These are phyloP conservation scores for Penicillium olsonii DNA, from an alignment of 2,329 filamentous ascomycete genomes.

Conservation along the genomic window DNA sequence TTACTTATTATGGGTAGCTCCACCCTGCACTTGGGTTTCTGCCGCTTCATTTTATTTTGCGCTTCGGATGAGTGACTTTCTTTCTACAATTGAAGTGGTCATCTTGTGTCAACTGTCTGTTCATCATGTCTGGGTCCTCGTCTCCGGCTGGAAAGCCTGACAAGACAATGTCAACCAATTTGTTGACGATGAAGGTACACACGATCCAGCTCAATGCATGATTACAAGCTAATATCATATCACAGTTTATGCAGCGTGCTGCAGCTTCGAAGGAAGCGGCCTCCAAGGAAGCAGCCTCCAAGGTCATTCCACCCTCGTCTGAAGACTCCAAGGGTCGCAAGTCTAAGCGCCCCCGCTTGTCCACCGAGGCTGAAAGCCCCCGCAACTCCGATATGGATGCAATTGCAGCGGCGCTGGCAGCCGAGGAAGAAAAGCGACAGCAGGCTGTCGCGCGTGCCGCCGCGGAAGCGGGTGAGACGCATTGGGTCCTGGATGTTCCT, in stretches of 20 bases:
- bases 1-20: conserved; percentile 8
- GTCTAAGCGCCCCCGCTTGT: conserved; percentile 41
- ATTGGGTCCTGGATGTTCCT: conserved; percentile 45
- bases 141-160: conserved; percentile 59
- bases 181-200: conserved; percentile 80
- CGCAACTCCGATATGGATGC: conserved; percentile 39
- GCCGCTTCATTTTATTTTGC: conserved; percentile 17
- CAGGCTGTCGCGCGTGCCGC: conserved; percentile 43
- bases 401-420: conserved; percentile 43
- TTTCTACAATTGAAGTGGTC: not conserved
- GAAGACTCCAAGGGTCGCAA: conserved; percentile 35
- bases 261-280: conserved; percentile 57
- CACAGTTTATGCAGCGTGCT: conserved; percentile 85
- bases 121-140: conserved; percentile 34
- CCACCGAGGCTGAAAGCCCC: conserved; percentile 22
- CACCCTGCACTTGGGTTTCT: conserved; percentile 19
- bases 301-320: conserved; percentile 27
- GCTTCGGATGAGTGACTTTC: not conserved
- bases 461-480: conserved; percentile 45
- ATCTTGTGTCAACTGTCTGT: not conserved
- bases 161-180: conserved; percentile 79
- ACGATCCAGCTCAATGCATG: not conserved
- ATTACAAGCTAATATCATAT: not conserved
- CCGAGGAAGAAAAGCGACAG: conserved; percentile 43
- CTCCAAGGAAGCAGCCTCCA: not conserved